A percentile compares a stretch with the other conserved stretches of the same genome.
These are phyloP conservation scores for Cordyceps cicadae DNA, from an alignment of 2,329 filamentous ascomycete genomes.

Conservation along the genomic window DNA sequence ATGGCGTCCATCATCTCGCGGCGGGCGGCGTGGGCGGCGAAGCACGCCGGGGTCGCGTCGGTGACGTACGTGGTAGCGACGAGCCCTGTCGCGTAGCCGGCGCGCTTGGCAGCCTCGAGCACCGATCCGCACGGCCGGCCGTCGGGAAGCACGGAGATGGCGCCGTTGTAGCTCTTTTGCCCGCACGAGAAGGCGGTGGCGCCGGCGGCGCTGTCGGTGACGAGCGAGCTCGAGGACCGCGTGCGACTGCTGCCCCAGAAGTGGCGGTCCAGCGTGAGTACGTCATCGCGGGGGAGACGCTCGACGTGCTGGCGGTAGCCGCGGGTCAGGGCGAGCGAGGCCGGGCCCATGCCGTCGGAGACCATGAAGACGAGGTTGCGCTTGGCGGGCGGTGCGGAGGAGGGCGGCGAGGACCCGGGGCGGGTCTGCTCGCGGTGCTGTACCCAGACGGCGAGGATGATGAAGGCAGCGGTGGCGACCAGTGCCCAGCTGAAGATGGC, in stretches of 20 bases:
- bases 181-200: slow-evolving; percentile 94
- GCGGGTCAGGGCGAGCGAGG: slow-evolving; percentile 77
- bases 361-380: slow-evolving; percentile 98
- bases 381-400: slow-evolving; percentile 52
- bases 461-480: slow-evolving; percentile 67
- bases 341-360: slow-evolving; percentile 95
- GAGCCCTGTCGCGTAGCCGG: slow-evolving; percentile 85
- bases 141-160: slow-evolving; percentile 82
- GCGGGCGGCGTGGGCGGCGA: slow-evolving; percentile 77
- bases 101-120: slow-evolving; percentile 85
- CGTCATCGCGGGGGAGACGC: slow-evolving; percentile 64
- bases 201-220: slow-evolving; percentile 94
- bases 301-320: slow-evolving; percentile 75
- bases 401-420: slow-evolving; percentile 15
- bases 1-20: slow-evolving; percentile 82
- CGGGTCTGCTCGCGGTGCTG: slow-evolving; percentile 58
- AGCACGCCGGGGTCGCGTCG: slow-evolving; percentile 93
- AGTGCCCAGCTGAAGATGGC: slow-evolving; percentile 76
- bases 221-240: slow-evolving; percentile 70
- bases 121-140: slow-evolving; percentile 82
- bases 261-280: slow-evolving; percentile 74
- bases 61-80: slow-evolving; percentile 94
- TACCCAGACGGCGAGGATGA: slow-evolving; percentile 69
- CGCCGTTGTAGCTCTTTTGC: slow-evolving; percentile 91
- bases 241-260: slow-evolving; percentile 87